Conservation (phyloP, 768 basidiomycete species). For the Lactarius psammicola region DNA sequence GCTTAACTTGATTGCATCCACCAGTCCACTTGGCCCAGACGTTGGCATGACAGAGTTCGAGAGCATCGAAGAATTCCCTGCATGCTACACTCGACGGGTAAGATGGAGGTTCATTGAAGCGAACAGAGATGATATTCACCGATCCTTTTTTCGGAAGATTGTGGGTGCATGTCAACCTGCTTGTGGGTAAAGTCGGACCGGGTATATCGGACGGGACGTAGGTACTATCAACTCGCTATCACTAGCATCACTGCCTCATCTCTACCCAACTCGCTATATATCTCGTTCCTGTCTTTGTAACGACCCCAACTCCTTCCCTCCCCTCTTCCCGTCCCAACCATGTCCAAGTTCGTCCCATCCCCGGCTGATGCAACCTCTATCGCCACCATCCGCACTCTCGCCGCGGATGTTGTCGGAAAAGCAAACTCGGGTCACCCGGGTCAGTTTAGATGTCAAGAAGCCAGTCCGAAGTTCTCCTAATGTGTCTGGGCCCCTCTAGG, state of each 20-base stretch:
- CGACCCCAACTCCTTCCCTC: conserved; percentile 2
- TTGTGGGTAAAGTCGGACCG: conserved; percentile 2
- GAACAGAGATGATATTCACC: conserved; percentile 38
- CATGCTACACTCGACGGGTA: conserved; percentile 47
- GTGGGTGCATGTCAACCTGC: conserved; percentile 57
- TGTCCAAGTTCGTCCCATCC: conserved; percentile 42
- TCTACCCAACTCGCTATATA: conserved; percentile 21
- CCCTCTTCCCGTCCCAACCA: conserved; percentile 28
- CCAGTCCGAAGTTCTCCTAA: not conserved
- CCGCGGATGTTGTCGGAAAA: conserved; percentile 74
- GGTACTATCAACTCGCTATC: not conserved
- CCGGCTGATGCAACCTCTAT: conserved; percentile 56
- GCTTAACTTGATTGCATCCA: conserved; percentile 66
- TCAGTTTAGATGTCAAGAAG: conserved; percentile 33
- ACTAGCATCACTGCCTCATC: conserved; percentile 1
- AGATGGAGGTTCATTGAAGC: conserved; percentile 5
- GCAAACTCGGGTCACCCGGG: conserved; percentile 96
- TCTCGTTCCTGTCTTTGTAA: conserved; percentile 11
- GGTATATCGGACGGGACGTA: not conserved
- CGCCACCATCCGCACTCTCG: conserved; percentile 73
- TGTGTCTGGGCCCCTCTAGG: conserved; percentile 42
- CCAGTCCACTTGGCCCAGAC: conserved; percentile 66
- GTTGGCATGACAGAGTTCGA: conserved; percentile 65
- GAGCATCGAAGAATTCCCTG: conserved; percentile 73
- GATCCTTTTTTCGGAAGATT: conserved; percentile 51